A percentile compares a stretch with the other conserved stretches of the same genome.
Conservation (phyloP, 805 yeast genomes). For the Ogataea nonfermentans region DNA sequence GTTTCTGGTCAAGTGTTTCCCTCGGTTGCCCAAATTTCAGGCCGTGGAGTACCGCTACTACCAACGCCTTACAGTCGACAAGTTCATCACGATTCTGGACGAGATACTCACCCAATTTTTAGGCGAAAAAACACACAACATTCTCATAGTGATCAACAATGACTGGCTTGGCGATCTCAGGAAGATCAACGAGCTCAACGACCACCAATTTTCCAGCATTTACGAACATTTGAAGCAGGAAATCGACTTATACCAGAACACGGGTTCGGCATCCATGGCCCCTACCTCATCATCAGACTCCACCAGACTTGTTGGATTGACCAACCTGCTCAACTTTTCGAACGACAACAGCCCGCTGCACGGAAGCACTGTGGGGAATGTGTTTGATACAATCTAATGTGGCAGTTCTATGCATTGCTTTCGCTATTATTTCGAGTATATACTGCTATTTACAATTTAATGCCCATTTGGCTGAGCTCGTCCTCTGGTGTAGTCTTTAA, state of each 20-base stretch:
- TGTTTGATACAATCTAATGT: constrained; percentile 25
- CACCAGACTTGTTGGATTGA: constrained; percentile 27
- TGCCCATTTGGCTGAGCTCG: constrained; percentile 29
- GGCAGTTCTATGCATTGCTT: constrained; percentile 7
- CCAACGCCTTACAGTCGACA: constrained; percentile 33
- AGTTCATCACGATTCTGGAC: constrained; percentile 32
- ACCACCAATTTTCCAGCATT: constrained; percentile 28
- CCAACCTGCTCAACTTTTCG: constrained; percentile 31
- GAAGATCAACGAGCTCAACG: constrained; percentile 32
- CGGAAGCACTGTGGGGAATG: constrained; percentile 28
- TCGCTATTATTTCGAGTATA: constrained; percentile 9
- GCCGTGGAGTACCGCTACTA: constrained; percentile 53
- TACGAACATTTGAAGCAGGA: constrained; percentile 28
- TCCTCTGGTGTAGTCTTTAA: constrained; percentile 27
- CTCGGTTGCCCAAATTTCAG: constrained; percentile 64
- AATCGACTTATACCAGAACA: constrained; percentile 26
- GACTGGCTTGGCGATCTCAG: constrained; percentile 32
- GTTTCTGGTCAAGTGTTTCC: constrained; percentile 54
- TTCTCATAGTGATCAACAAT: constrained; percentile 32
- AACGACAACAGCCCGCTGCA: constrained; percentile 31
- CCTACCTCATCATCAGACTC: constrained; percentile 5
- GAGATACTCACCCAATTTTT: constrained; percentile 29
- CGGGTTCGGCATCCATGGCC: constrained; percentile 19
- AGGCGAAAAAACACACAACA: constrained; percentile 33
- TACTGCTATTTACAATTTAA: constrained; percentile 17